A percentile compares a stretch with the other conserved stretches of the same genome.
These are phyloP conservation scores for Gloeopeniophorella convolvens DNA, from an alignment of 768 basidiomycete genomes.

Conservation along the genomic window DNA sequence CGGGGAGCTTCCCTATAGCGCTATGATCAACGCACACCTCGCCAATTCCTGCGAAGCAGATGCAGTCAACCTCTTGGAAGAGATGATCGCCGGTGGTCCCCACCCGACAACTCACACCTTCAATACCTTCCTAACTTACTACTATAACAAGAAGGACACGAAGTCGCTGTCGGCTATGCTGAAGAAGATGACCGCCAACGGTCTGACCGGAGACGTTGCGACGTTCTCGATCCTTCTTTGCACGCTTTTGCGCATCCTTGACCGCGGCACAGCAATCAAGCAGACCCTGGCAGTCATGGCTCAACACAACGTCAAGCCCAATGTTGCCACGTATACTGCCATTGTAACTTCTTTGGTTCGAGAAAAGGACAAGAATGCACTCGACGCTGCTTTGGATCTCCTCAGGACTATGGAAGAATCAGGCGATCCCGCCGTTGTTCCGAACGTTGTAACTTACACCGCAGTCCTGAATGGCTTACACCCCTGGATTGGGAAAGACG, in stretches of 20 bases:
- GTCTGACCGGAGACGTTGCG: constrained; percentile 67
- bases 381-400: constrained; percentile 62
- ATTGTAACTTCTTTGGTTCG: constrained; percentile 73
- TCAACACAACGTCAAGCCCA: constrained; percentile 65
- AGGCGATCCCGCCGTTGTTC: constrained; percentile 33
- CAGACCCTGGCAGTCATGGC: constrained; percentile 69
- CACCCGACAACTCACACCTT: constrained; percentile 67
- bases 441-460: constrained; percentile 83
- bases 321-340: constrained; percentile 68
- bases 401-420: constrained; percentile 69
- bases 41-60: constrained; percentile 26
- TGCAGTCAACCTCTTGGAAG: constrained; percentile 34
- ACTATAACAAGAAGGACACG: constrained; percentile 58
- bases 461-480: constrained; percentile 68
- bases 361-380: constrained; percentile 42
- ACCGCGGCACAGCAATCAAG: constrained; percentile 54
- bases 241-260: constrained; percentile 60
- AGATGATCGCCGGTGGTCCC: constrained; percentile 43
- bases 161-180: constrained; percentile 52
- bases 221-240: constrained; percentile 85
- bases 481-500: constrained; percentile 46
- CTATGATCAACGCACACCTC: constrained; percentile 66
- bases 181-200: constrained; percentile 45
- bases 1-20: constrained; percentile 55
- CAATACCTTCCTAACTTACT: constrained; percentile 73